These are phyloP conservation scores for Sclerotinia trifoliorum DNA, from an alignment of 2,329 filamentous ascomycete genomes.

Conservation along the genomic window DNA sequence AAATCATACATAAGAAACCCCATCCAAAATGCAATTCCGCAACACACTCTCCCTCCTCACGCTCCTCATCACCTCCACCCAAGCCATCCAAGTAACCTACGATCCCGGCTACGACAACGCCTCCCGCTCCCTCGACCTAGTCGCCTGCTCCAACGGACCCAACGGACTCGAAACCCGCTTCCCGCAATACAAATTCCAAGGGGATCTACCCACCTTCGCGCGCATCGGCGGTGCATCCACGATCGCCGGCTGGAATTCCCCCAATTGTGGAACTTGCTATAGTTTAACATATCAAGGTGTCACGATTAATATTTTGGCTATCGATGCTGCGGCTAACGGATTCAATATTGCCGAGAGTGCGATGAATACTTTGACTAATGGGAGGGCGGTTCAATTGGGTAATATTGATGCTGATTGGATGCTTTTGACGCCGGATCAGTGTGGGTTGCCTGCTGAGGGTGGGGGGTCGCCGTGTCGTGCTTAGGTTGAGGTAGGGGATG, in stretches of 20 bases:
- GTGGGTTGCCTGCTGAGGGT: constrained; percentile 39
- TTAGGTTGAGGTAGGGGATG: background rate
- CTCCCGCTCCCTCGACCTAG: constrained; percentile 51
- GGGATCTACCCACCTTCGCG: constrained; percentile 51
- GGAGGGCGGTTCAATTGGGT: constrained; percentile 51
- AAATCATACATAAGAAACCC: background rate
- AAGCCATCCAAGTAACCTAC: constrained; percentile 59
- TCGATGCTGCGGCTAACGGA: constrained; percentile 52
- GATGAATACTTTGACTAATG: constrained; percentile 56
- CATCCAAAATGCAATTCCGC: constrained; percentile 47
- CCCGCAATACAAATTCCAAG: constrained; percentile 49
- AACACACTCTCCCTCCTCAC: constrained; percentile 44
- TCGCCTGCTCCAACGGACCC: constrained; percentile 66
- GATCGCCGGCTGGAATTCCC: constrained; percentile 53
- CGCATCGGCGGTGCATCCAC: constrained; percentile 55
- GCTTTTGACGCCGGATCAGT: constrained; percentile 47
- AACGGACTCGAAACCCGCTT: constrained; percentile 62
- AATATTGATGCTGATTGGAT: constrained; percentile 51
- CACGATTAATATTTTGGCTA: constrained; percentile 54
- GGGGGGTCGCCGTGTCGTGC: background rate
- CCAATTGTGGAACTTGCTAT: constrained; percentile 60
- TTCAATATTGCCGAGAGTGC: constrained; percentile 58
- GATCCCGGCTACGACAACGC: constrained; percentile 70
- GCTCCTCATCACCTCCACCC: constrained; percentile 40
- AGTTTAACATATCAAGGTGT: constrained; percentile 51